Evolutionary conservation across 768 basidiomycete genomes (phyloP), one percentile per base, ranked within the genome.

Genomic region (Suillus paluster): DNA sequence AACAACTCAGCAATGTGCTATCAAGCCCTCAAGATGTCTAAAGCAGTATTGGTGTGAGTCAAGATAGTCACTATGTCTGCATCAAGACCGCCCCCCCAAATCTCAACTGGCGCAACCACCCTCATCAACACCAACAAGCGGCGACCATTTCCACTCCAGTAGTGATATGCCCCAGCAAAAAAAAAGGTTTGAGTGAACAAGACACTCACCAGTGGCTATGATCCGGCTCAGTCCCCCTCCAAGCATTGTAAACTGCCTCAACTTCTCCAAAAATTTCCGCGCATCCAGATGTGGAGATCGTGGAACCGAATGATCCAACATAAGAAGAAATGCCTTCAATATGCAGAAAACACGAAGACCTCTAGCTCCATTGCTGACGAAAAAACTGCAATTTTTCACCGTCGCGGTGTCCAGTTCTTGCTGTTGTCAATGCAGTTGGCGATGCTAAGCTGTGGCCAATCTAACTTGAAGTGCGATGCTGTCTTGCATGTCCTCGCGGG

Each of bases 161-260:
- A 4, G 57, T 48, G 53, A 62, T 69, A 64, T 69, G 62, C 71
- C 71, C 70, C 61, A 57, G 23, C n/a, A n/a, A 41, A 64, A 49
- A 57, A 64, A 73, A 67, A 65, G 62, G 60, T 63, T 63, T 42
- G 68, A 72, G 68, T 72, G 71, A 72, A 64, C 71, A 73, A 74
- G 69, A 71, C 73, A 70, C 71, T 73, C 73, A 69, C 73, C 33
- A 54, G 42, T 58, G 57, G 49, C 64, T 64, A 12, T 73, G 63
- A 69, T 62, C 42, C 48, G 63, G 56, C 63, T 54, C 30, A 42
- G 33, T 53, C n/a, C 59, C 19, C 41, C n/a, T 44, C 12, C 21
- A 36, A 46, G 21, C 45, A 5, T 48, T 17, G 8, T 59, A 64
- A 56, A 19, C 45, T 48, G n/a, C 25, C 19, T 50, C 58, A 25